Evolutionary conservation across 2,329 filamentous ascomycete genomes (phyloP), one percentile per base, ranked within the genome.

Genomic region (Nannizziopsis barbatae): DNA sequence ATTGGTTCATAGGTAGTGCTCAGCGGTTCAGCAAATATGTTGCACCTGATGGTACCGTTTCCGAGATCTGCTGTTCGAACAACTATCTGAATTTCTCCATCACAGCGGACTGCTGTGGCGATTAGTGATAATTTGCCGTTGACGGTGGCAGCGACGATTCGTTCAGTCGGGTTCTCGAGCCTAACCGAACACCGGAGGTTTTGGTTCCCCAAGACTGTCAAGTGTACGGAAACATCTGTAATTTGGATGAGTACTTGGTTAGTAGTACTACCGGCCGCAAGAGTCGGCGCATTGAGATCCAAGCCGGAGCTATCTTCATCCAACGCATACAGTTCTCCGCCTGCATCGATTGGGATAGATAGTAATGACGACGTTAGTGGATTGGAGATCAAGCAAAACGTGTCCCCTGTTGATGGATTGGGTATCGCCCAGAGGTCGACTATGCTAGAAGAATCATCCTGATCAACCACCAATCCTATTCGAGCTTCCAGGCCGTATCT

Each of bases 401-500:
- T 66, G 40, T 56, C 59, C 35, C 54, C 62, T 42, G 54, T 60
- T 43, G 50, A 50, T 39, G 54, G 40, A 48, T 67, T 62, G 18
- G 66, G 56, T 50, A 74, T 59, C 31, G 64, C 61, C 70, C 71
- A 74, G 53, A 74, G 59, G 32, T 65, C 63, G 41, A 65, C 57
- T 3, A 71, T 62, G 36, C 63, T 64, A 10, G 60, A 59, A 5
- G 68, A 53, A 49, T 70, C 66, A 43, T 69, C 67, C 33, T 69
- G 56, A 11, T 64, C 58, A 45, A 68, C 63, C 1, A 64, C 59
- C 42, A 65, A 58, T 9, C 76, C 79, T 54, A 86, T 77, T 49
- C 75, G 78, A 14, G 83, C 85, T 57, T 84, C 78, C 22, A 86
- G 66, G 3, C 86, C 85, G 62, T 79, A 72, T 53, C 83, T 76